Conservation (phyloP, 1,139 yeast genomes). For the Suhomyces coccinellae region DNA sequence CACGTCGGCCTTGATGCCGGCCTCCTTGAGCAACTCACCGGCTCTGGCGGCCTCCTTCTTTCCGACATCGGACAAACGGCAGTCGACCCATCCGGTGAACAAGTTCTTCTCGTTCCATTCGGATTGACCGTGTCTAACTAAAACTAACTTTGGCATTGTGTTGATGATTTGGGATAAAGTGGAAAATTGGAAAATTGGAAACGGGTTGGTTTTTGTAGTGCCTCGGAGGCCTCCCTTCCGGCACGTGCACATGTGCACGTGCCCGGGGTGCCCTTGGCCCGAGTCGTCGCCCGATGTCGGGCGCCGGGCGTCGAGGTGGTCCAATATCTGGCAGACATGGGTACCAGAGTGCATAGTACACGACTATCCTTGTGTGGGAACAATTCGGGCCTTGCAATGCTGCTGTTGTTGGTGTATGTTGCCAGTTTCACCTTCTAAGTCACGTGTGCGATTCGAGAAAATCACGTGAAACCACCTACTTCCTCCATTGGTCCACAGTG, state of each 20-base stretch:
- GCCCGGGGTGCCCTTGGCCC: conserved; percentile 4
- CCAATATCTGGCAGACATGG: not conserved
- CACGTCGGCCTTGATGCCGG: conserved; percentile 81
- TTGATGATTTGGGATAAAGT: conserved; percentile 1
- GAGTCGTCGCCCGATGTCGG: not conserved
- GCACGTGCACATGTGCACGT: conserved; percentile 11
- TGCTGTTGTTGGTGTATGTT: too few species aligned
- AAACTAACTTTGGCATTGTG: conserved; percentile 65
- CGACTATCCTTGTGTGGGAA: too few species aligned
- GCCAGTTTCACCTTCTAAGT: too few species aligned
- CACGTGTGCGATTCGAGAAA: too few species aligned
- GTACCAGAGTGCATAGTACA: not conserved
- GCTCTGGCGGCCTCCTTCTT: conserved; percentile 90
- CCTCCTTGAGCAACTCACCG: conserved; percentile 88
- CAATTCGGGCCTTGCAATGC: too few species aligned
- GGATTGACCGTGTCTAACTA: conserved; percentile 98
- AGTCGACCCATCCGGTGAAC: conserved; percentile 99
- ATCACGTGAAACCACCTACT: too few species aligned
- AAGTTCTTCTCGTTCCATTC: conserved; percentile 98
- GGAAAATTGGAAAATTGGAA: not conserved
- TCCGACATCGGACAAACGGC: conserved; percentile 80
- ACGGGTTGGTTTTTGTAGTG: conserved; percentile 9
- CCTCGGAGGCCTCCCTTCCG: conserved; percentile 32
- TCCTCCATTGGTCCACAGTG: too few species aligned
- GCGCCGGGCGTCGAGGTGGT: not conserved